Base-by-base conservation (phyloP, 129 eudicot species). In the Scalesia atractyloides region DNA sequence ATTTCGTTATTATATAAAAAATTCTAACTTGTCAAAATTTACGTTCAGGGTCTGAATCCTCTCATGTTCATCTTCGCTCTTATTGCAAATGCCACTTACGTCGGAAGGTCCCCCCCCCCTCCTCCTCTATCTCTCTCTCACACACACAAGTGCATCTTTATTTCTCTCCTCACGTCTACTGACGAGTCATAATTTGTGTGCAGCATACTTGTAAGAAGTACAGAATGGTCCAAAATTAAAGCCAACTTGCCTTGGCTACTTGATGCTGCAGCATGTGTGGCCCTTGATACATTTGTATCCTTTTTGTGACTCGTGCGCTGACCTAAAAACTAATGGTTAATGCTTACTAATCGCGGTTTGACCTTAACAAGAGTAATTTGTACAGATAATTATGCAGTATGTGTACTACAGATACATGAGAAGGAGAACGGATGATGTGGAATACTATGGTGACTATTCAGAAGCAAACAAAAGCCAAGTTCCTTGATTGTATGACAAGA, bases 61-160 rank as follows among this genome's bases (percentile, higher is more conserved):
- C 84, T 95, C 53, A 95, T 95, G 99, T 95, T 95, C 81, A 59
- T 95, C 81, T 95, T 95, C 78, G 99, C 99, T 47, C 94, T 91
- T 72, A 68, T 84, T 22, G 99, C 99, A 36, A 95, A 95, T 75
- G 88, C 86, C 43, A 68, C 97, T 66, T 95, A 95, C 39, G 99
- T 95, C 15, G 97, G 83, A 77, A 91, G 99, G 99, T 95, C 44
- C 24, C 19, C 18, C n/a, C 71, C 64, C 80, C 24, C 19, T n/a
- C n/a, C 71, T 60, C 80, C 69, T 67, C 39, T 75, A 68, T 72
- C 14, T 74, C 59, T 58, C 34, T 56, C 51, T 53, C 44, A 4
- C 53, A 46, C 70, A 62, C 18, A 18, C 71, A 57, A n/a, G 33
- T 2, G 54, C 5, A 6, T 15, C 22, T 9, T 0, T 57, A 20